Conservation (phyloP, 2,329 filamentous ascomycete species). For the Thyridium curvatum region DNA sequence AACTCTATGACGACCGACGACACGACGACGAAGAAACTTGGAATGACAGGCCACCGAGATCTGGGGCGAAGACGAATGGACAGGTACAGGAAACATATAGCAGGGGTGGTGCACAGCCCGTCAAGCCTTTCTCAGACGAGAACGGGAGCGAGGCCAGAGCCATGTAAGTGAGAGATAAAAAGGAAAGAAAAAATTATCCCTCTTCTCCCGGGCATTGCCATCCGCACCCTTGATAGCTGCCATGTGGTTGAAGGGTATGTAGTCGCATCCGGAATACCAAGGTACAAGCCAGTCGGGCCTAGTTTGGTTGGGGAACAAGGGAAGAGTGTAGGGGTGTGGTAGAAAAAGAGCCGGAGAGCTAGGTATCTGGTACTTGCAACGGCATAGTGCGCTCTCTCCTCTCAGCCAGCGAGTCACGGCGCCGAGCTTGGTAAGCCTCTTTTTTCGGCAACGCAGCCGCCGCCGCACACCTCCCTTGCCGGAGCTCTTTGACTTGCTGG, state of each 20-base stretch:
- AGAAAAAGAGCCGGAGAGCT: constrained; percentile 5
- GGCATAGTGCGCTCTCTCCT: constrained; percentile 4
- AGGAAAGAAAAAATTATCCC: background rate
- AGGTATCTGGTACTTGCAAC: too few species aligned
- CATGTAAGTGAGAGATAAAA: background rate
- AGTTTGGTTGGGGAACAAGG: background rate
- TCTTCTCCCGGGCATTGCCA: background rate
- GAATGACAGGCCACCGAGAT: too few species aligned
- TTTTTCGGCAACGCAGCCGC: background rate
- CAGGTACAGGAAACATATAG: background rate
- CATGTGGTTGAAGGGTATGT: constrained; percentile 18
- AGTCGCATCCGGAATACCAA: constrained; percentile 10
- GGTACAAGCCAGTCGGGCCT: constrained; percentile 3
- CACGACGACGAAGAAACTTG: constrained; percentile 4
- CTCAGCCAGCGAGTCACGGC: constrained; percentile 21
- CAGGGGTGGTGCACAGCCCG: too few species aligned
- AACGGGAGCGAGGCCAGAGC: too few species aligned
- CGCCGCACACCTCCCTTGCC: constrained; percentile 3
- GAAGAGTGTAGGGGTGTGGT: constrained; percentile 7
- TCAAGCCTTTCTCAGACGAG: too few species aligned
- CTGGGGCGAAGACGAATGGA: constrained; percentile 1
- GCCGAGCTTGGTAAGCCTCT: background rate
- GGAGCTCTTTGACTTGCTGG: background rate
- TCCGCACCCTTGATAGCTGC: constrained; percentile 19
- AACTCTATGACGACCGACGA: constrained; percentile 9